Conservation (phyloP, 2,329 filamentous ascomycete species). For the Pseudogymnoascus pannorum region DNA sequence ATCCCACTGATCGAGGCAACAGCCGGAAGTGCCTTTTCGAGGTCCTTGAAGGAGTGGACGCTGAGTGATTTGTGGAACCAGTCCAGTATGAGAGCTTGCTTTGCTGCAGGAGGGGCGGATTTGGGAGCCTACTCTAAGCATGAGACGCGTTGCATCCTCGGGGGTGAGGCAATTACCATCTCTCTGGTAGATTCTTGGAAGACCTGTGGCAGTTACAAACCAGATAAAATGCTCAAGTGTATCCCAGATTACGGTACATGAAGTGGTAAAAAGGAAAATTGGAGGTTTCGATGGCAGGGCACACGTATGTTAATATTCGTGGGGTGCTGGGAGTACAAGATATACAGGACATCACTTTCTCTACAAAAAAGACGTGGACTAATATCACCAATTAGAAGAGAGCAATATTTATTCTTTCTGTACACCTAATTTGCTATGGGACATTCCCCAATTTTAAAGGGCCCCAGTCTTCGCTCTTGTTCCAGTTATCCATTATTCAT, state of each 20-base stretch:
- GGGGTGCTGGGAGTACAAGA: neutral
- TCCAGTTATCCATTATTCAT: neutral
- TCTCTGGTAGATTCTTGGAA: neutral
- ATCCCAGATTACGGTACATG: neutral
- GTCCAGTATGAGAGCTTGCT: conserved; percentile 49
- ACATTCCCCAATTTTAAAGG: neutral
- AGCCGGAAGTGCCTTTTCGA: conserved; percentile 56
- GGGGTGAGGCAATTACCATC: neutral
- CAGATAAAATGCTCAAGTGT: neutral
- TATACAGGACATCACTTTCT: neutral
- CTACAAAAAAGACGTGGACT: neutral
- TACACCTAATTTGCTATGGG: neutral
- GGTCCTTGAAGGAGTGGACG: conserved; percentile 59
- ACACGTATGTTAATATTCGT: neutral
- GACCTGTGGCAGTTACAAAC: neutral
- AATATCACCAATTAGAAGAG: neutral
- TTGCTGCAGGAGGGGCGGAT: conserved; percentile 47
- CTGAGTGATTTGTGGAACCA: conserved; percentile 53
- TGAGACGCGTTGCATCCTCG: neutral
- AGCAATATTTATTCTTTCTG: neutral
- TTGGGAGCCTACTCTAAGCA: conserved; percentile 39
- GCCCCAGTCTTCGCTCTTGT: neutral
- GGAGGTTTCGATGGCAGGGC: neutral
- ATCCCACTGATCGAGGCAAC: conserved; percentile 58
- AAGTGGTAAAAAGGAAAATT: neutral